Evolutionary conservation across 176 grass and related monocot genomes (phyloP).

Genomic region (Rhynchospora pubera): DNA sequence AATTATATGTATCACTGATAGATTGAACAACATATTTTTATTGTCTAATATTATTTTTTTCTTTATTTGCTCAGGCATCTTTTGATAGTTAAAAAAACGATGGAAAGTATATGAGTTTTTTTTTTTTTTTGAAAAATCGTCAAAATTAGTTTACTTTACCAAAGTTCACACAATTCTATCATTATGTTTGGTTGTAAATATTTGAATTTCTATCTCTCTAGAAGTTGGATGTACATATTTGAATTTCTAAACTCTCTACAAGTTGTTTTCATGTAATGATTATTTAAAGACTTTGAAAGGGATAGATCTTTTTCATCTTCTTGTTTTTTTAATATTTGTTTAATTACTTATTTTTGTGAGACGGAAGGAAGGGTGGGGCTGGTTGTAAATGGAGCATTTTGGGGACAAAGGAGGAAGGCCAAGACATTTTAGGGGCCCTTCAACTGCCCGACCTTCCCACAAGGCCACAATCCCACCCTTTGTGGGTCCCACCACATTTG

Average conservation of each 20-base stretch:
- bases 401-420: conserved; percentile 16
- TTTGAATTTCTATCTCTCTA: neutral
- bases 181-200: neutral
- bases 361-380: neutral
- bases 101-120: no score
- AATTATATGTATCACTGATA: no score
- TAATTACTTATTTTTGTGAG: neutral
- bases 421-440: neutral
- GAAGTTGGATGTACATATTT: no score
- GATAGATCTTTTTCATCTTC: neutral
- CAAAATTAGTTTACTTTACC: no score
- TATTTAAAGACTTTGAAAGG: neutral
- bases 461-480: neutral
- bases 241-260: neutral
- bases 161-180: neutral
- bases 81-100: no score
- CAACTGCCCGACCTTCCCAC: neutral
- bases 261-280: neutral
- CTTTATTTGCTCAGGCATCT: no score
- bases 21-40: no score
- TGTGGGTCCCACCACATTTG: conserved; percentile 15
- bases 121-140: no score
- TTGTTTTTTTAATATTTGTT: neutral
- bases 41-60: no score
- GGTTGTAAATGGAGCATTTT: conserved; percentile 2